Evolutionary conservation across 441 rosid genomes (phyloP).

Genomic region (Adansonia rubrostipa): DNA sequence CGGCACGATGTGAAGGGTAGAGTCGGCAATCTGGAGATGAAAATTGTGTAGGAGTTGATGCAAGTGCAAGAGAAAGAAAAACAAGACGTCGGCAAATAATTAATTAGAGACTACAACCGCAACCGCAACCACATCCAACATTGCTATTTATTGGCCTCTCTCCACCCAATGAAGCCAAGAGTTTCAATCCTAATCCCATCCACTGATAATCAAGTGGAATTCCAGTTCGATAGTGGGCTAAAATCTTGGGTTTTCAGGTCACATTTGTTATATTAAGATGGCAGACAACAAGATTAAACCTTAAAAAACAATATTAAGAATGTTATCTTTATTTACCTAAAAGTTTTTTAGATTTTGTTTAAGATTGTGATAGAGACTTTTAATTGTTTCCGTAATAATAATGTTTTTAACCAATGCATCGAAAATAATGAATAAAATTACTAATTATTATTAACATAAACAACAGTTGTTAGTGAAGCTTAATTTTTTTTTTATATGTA

Average conservation of each 20-base stretch:
- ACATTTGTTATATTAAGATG: background rate
- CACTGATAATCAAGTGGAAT: background rate
- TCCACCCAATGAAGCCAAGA: background rate
- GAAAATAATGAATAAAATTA: no score
- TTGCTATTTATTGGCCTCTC: slow-evolving; percentile 1
- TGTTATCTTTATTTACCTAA: no score
- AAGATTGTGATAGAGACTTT: no score
- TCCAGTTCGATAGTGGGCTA: background rate
- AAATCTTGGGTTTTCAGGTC: background rate
- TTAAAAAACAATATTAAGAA: no score
- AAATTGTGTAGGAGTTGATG: background rate
- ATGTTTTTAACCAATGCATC: no score
- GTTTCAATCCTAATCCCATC: background rate
- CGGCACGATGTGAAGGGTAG: background rate
- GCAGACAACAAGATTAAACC: background rate
- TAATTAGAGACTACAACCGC: background rate
- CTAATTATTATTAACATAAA: no score
- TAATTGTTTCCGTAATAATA: no score
- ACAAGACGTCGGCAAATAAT: slow-evolving; percentile 16
- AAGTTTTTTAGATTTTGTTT: no score
- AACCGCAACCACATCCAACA: background rate
- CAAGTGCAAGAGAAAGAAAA: background rate
- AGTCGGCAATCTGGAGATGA: background rate
- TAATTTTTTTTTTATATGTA: no score
- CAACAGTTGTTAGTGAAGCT: no score